Evolutionary conservation across 495 filamentous ascomycete genomes (phyloP).

Genomic region (Bathelium albidoporum): DNA sequence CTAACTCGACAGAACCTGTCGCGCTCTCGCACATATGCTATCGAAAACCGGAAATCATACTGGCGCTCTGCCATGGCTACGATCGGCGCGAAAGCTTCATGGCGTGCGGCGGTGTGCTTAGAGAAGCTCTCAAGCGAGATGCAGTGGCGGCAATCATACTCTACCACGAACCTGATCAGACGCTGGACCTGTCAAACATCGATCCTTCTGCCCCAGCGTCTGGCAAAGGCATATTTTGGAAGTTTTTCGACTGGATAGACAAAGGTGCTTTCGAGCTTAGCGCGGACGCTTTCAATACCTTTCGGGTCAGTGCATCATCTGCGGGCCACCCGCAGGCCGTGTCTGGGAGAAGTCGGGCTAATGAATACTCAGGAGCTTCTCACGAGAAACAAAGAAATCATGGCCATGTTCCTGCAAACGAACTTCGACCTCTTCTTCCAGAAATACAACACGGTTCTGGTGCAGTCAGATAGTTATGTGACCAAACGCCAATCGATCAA

Average conservation of each 20-base stretch:
- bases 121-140: conserved; percentile 88
- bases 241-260: conserved; percentile 97
- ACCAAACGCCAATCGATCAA: conserved; percentile 98
- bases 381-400: conserved; percentile 83
- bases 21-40: conserved; percentile 80
- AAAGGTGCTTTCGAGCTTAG: conserved; percentile 90
- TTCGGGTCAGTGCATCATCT: conserved; percentile 75
- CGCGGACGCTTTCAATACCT: conserved; percentile 94
- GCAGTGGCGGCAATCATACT: conserved; percentile 78
- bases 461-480: conserved; percentile 90
- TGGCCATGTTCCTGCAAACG: conserved; percentile 70
- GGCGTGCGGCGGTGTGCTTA: conserved; percentile 79
- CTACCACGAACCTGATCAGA: conserved; percentile 69
- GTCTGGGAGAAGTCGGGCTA: conserved; percentile 1
- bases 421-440: conserved; percentile 90
- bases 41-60: conserved; percentile 72
- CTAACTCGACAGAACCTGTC: conserved; percentile 52
- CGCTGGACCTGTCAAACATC: conserved; percentile 46
- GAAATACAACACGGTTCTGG: conserved; percentile 77
- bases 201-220: conserved; percentile 55
- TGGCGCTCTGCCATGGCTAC: conserved; percentile 84
- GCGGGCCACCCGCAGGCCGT: background rate
- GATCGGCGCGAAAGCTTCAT: conserved; percentile 83
- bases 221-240: conserved; percentile 84
- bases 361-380: conserved; percentile 59